Base-by-base conservation (phyloP, 495 filamentous ascomycete species). In the Pyrenula massariospora region DNA sequence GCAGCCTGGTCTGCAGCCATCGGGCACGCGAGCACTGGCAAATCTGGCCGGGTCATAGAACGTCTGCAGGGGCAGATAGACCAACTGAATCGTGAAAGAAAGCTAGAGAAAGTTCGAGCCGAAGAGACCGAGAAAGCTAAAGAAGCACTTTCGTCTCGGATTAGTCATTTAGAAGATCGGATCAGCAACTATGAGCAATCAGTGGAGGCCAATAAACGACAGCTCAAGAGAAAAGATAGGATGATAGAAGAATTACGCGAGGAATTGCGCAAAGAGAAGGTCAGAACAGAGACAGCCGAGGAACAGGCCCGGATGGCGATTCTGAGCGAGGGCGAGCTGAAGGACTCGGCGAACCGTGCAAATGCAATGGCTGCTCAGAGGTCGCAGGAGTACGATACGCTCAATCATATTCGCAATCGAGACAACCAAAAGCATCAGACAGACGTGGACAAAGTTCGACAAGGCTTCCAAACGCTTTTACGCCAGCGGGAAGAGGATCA, bases 1-100 rank as follows among this genome's bases (percentile, higher is more conserved):
- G 54, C 55, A 55, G 50, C 62, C 57, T 92, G 87, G 88, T 87
- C 86, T 59, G 77, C 82, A 10, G 85, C 87, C 0, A 80, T 92
- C 47, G 89, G 89, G 48, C 83, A 87, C 54, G 89, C 89, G 24
- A 83, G 83, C 10, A 81, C 87, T 0, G 91, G 91, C 56, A 95
- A 95, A 71, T 93, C 87, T 1, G 90, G 91, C n/a, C 82, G 91
- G 12, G 91, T 96, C 12, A 95, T 96, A 63, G 90, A 95, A 66
- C 82, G 83, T 55, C 68, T 96, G 31, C 89, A 93, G 70, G 87
- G 85, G 36, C 91, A 96, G 60, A 93, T 92, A 62, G 91, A 95
- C 53, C 81, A 84, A 24, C 72, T 94, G 50, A 88, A 84, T 57
- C 83, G 91, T 48, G 91, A 95, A 59, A 79, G 90, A 54, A 79